Conservation (phyloP, 2,329 filamentous ascomycete genomes). For the Akanthomyces uredinophilus region DNA sequence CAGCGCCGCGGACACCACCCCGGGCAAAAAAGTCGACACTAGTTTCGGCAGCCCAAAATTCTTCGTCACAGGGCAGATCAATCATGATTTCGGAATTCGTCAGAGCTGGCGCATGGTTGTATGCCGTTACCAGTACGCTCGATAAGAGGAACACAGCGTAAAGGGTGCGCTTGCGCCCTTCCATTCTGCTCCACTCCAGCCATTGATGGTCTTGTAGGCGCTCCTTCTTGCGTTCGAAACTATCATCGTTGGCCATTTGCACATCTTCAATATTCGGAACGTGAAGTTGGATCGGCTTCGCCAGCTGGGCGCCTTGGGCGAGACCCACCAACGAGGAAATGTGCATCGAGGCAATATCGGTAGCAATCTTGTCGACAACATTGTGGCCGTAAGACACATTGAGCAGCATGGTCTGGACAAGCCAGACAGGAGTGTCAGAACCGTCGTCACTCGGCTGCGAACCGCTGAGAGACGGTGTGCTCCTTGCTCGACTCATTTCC, state of each 20-base stretch:
- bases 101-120: slow-evolving; percentile 85
- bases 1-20: slow-evolving; percentile 65
- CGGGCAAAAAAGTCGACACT: slow-evolving; percentile 75
- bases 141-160: slow-evolving; percentile 89
- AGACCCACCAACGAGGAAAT: slow-evolving; percentile 87
- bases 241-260: slow-evolving; percentile 53
- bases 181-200: slow-evolving; percentile 80
- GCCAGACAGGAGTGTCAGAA: slow-evolving; percentile 80
- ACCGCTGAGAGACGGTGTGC: slow-evolving; percentile 41
- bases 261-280: slow-evolving; percentile 47
- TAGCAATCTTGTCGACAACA: slow-evolving; percentile 83
- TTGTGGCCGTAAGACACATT: slow-evolving; percentile 96
- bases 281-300: slow-evolving; percentile 42
- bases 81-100: slow-evolving; percentile 91
- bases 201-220: slow-evolving; percentile 61
- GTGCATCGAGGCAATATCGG: slow-evolving; percentile 88
- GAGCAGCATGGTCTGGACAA: slow-evolving; percentile 93
- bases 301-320: slow-evolving; percentile 78
- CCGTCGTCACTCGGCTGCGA: slow-evolving; percentile 52
- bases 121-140: slow-evolving; percentile 83
- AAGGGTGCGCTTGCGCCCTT: slow-evolving; percentile 89
- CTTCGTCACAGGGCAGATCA: slow-evolving; percentile 88
- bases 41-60: slow-evolving; percentile 79
- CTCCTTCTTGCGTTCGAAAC: slow-evolving; percentile 45
- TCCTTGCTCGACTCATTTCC: slow-evolving; percentile 60